phyloP scores from a whole-genome alignment of 768 basidiomycete species.

The Mycena kentingensis region DNA sequence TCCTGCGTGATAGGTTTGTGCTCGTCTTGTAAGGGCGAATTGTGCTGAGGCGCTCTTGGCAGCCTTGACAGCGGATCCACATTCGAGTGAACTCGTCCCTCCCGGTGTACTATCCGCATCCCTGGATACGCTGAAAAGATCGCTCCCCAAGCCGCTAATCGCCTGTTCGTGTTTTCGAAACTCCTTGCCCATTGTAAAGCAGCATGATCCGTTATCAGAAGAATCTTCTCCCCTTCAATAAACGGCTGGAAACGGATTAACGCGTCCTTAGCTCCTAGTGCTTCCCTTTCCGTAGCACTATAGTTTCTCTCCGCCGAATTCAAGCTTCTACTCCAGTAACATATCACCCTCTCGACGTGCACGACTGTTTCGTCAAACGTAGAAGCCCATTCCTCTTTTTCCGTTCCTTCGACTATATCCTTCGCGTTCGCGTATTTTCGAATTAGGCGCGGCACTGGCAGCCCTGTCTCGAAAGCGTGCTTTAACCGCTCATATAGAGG shows the following conservation, averaged over 20 bases:
- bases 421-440: neutral
- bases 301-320: no score
- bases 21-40: neutral
- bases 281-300: no score
- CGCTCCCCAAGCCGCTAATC: constrained; percentile 30
- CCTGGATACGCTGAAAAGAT: constrained; percentile 29
- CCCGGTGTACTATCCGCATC: constrained; percentile 28
- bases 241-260: no score
- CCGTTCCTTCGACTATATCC: neutral
- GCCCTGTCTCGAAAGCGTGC: constrained; percentile 3
- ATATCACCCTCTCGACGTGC: constrained; percentile 26
- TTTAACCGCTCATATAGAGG: neutral
- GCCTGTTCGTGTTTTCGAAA: constrained; percentile 16
- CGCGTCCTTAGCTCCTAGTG: no score
- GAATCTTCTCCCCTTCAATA: neutral
- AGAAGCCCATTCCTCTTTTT: constrained; percentile 1
- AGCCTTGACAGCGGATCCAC: constrained; percentile 11
- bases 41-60: neutral
- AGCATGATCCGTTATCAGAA: constrained; percentile 12
- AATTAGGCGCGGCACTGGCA: constrained; percentile 21
- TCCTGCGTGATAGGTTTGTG: neutral
- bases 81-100: constrained; percentile 32
- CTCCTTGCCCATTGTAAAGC: constrained; percentile 12
- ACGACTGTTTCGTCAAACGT: constrained; percentile 22
- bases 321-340: constrained; percentile 26